These are phyloP conservation scores for Chenopodium quinoa DNA, from an alignment of 148 eudicot genomes.

Conservation along the genomic window DNA sequence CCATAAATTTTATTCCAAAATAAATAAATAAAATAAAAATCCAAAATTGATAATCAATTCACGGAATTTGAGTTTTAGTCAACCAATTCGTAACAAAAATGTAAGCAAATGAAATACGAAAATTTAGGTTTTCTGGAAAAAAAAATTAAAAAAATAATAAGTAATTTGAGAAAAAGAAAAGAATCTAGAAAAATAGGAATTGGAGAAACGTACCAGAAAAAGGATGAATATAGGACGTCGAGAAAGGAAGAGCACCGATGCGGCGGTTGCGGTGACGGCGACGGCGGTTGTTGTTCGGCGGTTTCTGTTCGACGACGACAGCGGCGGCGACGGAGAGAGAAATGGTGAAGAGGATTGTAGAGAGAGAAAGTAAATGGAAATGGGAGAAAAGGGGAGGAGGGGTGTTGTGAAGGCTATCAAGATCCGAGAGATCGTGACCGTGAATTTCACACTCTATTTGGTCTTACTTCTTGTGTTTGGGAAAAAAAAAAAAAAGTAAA, in stretches of 20 bases:
- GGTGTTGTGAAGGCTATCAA: not conserved
- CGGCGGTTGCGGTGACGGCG: not conserved
- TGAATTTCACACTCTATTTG: not conserved
- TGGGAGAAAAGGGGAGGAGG: not conserved
- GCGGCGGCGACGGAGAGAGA: not conserved
- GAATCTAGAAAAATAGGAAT: not conserved
- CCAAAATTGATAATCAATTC: not conserved
- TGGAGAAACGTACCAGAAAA: not conserved
- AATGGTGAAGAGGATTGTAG: not conserved
- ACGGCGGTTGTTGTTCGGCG: not conserved
- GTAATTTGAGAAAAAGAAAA: not conserved
- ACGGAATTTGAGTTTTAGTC: not conserved
- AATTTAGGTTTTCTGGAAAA: constrained; percentile 1
- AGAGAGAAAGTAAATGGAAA: too few species aligned
- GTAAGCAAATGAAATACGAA: not conserved
- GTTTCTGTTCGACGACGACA: not conserved
- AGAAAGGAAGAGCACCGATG: not conserved
- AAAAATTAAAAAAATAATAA: too few species aligned
- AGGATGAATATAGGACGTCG: not conserved
- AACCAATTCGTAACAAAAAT: not conserved
- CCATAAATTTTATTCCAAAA: not conserved
- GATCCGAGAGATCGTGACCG: constrained; percentile 11
- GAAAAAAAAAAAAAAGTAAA: too few species aligned
- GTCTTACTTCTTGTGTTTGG: too few species aligned
- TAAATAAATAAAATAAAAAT: not conserved